phyloP scores from a whole-genome alignment of 257 asterid species.

The Salvia rosmarinus region DNA sequence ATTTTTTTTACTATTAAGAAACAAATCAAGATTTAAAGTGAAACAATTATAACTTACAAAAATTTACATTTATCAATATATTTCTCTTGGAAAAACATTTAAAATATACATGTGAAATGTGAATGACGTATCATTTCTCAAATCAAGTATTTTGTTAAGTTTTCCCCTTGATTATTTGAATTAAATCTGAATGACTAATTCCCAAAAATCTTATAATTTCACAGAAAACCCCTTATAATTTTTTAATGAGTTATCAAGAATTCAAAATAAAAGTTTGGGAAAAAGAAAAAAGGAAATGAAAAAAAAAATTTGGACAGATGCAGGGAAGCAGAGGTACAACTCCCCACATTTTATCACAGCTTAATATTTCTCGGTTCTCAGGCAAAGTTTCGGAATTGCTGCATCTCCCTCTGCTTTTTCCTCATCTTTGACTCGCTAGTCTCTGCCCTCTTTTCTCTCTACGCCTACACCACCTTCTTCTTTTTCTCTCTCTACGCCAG shows the following conservation, averaged over 20 bases:
- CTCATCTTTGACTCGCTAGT: slow-evolving; percentile 46
- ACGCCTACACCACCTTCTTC: slow-evolving; percentile 33
- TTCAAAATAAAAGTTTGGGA: not conserved
- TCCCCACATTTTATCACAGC: slow-evolving; percentile 41
- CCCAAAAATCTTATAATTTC: not conserved
- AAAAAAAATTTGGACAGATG: not conserved
- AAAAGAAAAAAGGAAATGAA: too few relatives aligned
- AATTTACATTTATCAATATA: not conserved
- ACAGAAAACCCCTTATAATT: too few relatives aligned
- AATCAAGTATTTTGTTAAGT: not conserved
- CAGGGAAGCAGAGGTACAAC: slow-evolving; percentile 28
- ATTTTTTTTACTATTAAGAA: too few relatives aligned
- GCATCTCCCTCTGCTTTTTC: slow-evolving; percentile 42
- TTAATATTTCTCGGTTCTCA: slow-evolving; percentile 40
- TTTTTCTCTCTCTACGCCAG: slow-evolving; percentile 26
- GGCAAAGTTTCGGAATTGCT: slow-evolving; percentile 46
- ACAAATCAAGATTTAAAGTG: not conserved
- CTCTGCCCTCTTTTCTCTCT: slow-evolving; percentile 29
- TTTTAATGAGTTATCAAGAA: too few relatives aligned
- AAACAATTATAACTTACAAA: not conserved
- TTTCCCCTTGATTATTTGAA: not conserved
- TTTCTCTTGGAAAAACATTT: too few relatives aligned
- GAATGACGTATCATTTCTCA: not conserved
- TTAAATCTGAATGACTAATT: not conserved
- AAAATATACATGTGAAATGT: not conserved